Base-by-base conservation (phyloP, 768 basidiomycete genomes). In the Harrya chromipes region DNA sequence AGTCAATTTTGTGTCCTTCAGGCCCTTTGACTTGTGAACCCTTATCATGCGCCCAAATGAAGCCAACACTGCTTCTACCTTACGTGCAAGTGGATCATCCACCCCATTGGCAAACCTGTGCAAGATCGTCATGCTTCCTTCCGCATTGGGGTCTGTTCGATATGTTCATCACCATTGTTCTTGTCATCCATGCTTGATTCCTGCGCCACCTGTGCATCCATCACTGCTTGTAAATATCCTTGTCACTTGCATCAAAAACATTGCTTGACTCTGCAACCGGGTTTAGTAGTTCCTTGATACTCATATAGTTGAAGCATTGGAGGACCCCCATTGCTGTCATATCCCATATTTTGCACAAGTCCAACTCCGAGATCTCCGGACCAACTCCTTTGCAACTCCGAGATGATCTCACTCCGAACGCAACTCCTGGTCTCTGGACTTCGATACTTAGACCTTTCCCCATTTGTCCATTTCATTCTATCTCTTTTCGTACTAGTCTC, bases 191-290 rank as follows among this genome's bases (percentile, higher is more conserved):
- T 7, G 23, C 21, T 19, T 34, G 19, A 17, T 8, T 34, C 43
- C 14, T 19, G 4, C 3, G 21, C 5, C n/a, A 24, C 21, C 21
- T 23, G 33, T n/a, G 31, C 31, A 5, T 34, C 31, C 43, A 43
- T 43, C 19, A 43, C 31, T 3, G 14, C 4, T 36, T 4, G 8
- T 10, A 44, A 13, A 36, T 44, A 16, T 44, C 43, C 13, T 44
- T 17, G 24, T 44, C 43, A n/a, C 33, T 44, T 44, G 34, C 34
- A 9, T 36, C 8, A 6, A 35, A 44, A 17, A 26, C 16, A 6
- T 44, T 26, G 61, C 0, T 68, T 59, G 0, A 56, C 45, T 2
- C 50, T 3, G 20, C 24, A 3, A 19, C 13, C 0, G 35, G 39
- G 8, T 50, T 50, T 6, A 50, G 43, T 1, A 50, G 40, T 1